Conservation (phyloP, 768 basidiomycete species). For the Flagelloscypha sp. region DNA sequence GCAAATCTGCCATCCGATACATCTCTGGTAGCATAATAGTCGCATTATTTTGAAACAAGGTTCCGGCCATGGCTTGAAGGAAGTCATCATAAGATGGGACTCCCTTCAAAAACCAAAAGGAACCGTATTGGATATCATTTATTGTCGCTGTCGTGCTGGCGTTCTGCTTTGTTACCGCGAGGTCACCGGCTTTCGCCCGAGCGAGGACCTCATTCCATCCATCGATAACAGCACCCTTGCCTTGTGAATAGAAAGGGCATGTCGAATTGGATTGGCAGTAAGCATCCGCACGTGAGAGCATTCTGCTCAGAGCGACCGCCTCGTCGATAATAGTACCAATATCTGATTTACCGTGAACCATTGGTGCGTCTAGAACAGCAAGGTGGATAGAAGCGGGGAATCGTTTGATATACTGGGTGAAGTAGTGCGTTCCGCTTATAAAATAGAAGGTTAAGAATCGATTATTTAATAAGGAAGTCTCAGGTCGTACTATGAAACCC, state of each 20-base stretch:
- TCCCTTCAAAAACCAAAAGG: no score
- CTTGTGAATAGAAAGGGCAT: slow-evolving; percentile 5
- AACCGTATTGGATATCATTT: no score
- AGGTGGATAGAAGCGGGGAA: slow-evolving; percentile 8
- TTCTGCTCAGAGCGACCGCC: slow-evolving; percentile 5
- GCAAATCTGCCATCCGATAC: no score
- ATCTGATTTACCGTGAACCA: slow-evolving; percentile 5
- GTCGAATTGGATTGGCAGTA: slow-evolving; percentile 4
- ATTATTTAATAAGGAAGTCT: no score
- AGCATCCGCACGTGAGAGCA: slow-evolving; percentile 6
- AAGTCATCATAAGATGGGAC: no score
- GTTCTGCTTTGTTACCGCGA: no score
- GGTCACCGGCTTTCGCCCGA: no score
- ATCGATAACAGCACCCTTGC: slow-evolving; percentile 6
- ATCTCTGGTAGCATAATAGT: no score
- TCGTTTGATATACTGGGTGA: slow-evolving; percentile 2
- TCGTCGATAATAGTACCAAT: slow-evolving; percentile 5
- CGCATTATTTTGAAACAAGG: no score
- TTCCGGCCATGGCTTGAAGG: no score
- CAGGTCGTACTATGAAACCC: slow-evolving; percentile 10
- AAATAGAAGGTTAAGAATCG: slow-evolving; percentile 1
- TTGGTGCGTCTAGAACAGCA: slow-evolving; percentile 7
- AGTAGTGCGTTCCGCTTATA: slow-evolving; percentile 7
- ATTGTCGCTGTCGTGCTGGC: no score
- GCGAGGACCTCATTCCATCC: no score